These are phyloP conservation scores for Lyophyllum shimeji DNA, from an alignment of 768 basidiomycete species.

Conservation along the genomic window DNA sequence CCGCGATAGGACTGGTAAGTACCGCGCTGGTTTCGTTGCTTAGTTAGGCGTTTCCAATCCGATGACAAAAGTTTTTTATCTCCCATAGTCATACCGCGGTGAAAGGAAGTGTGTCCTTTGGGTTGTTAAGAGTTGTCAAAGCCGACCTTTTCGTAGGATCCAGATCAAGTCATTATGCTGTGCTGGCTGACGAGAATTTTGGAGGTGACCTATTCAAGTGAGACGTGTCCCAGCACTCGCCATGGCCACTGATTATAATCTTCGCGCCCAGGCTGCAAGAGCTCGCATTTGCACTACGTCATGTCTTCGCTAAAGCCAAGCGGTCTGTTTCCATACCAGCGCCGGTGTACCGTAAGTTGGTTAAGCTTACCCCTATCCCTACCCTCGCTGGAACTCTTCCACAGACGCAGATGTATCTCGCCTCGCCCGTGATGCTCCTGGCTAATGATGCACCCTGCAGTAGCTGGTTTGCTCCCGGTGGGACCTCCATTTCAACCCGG, in stretches of 20 bases:
- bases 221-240: conserved; percentile 8
- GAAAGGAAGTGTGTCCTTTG: conserved; percentile 40
- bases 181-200: conserved; percentile 41
- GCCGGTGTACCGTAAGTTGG: conserved; percentile 61
- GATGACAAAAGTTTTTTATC: conserved; percentile 59
- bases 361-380: background rate
- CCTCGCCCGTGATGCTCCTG: background rate
- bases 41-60: conserved; percentile 50
- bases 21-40: conserved; percentile 54
- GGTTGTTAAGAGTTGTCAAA: background rate
- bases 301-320: conserved; percentile 68
- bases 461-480: conserved; percentile 54
- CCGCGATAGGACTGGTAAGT: conserved; percentile 48
- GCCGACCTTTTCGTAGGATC: conserved; percentile 36
- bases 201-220: conserved; percentile 21
- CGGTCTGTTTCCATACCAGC: conserved; percentile 73
- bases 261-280: conserved; percentile 36
- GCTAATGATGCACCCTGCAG: conserved; percentile 1
- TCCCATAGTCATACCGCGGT: conserved; percentile 55
- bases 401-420: conserved; percentile 52
- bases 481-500: conserved; percentile 41
- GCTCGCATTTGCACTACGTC: conserved; percentile 53
- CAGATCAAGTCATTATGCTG: conserved; percentile 54
- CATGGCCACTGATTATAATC: background rate
- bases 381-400: conserved; percentile 1